Evolutionary conservation across 2,329 filamentous ascomycete genomes (phyloP), one percentile per base, ranked within the genome.

Genomic region (Talaromyces sp.): DNA sequence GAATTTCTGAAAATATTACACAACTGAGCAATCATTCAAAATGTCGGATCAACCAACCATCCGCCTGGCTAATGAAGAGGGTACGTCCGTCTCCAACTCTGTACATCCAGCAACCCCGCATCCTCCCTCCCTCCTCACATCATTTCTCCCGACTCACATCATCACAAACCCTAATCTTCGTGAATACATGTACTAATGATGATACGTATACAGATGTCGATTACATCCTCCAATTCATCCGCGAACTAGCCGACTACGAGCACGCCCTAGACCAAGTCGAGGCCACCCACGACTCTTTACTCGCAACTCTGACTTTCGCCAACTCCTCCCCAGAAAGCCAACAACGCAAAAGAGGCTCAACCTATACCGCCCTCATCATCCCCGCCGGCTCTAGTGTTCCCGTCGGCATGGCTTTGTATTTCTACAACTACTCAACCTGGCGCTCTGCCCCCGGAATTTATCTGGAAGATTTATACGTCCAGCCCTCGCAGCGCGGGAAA

Each of bases 401-500:
- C 76, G 90, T 87, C 0, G 92, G 90, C 57, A 92, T 97, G 85
- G 93, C 93, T 1, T 79, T 97, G 47, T 97, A 93, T 81, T 98
- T 96, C 77, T 93, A 94, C 83, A 98, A 94, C 79, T 98, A 97
- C 80, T 92, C 89, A 73, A 97, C 94, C 0, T 98, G 95, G 95
- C 87, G 90, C 9, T 87, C 90, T n/a, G 86, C 86, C 54, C 87
- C 93, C 0, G 94, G 94, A 2, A 90, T 99, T 73, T 97, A 96
- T 77, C 88, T 98, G 43, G 94, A 98, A 77, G 94, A 98, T 74
- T 82, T 98, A n/a, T 97, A 89, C 73, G 92, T 99, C 47, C 84
- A 87, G 70, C 84, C 87, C 0, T 80, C 81, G 52, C 88, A 90
- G 71, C 83, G 95, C 3, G 88, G 88, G 39, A 86, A 86, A 67